These are phyloP conservation scores for Pseudodiploospora longispora DNA, from an alignment of 2,329 filamentous ascomycete genomes.

Conservation along the genomic window DNA sequence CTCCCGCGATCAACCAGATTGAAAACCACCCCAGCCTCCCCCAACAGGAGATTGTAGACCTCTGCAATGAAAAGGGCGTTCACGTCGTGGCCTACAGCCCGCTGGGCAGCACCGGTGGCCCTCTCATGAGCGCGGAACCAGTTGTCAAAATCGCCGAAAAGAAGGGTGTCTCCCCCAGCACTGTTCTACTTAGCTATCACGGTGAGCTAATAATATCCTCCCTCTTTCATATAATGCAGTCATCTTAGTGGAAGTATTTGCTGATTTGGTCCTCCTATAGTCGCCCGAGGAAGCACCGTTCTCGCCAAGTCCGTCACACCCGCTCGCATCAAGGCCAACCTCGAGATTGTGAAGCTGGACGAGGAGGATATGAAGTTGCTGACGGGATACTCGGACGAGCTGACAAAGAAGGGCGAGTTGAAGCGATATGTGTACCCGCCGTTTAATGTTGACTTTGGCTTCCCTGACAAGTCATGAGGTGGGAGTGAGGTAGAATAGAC, in stretches of 20 bases:
- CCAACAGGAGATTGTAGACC: constrained; percentile 63
- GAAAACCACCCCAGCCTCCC: constrained; percentile 66
- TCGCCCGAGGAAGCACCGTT: constrained; percentile 61
- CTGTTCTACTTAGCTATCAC: constrained; percentile 64
- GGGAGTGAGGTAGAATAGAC: constrained; percentile 1
- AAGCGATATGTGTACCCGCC: constrained; percentile 60
- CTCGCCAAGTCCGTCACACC: constrained; percentile 66
- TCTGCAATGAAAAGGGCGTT: constrained; percentile 60
- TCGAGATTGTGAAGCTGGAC: constrained; percentile 57
- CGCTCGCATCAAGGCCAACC: constrained; percentile 61
- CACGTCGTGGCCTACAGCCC: constrained; percentile 65
- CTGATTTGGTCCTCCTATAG: constrained; percentile 28
- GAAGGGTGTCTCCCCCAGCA: constrained; percentile 51
- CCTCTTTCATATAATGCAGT: background rate
- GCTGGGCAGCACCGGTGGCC: constrained; percentile 56
- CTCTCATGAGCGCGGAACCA: constrained; percentile 55
- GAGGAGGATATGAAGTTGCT: constrained; percentile 54
- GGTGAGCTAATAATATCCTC: constrained; percentile 35
- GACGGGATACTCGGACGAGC: constrained; percentile 43
- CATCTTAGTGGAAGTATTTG: background rate
- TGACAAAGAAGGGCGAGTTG: constrained; percentile 42
- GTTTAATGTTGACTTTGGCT: constrained; percentile 61
- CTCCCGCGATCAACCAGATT: constrained; percentile 63
- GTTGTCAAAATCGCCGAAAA: constrained; percentile 57
- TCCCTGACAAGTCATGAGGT: constrained; percentile 53